Conservation (phyloP, 2,329 filamentous ascomycete species). For the Bimuria novae-zelandiae region DNA sequence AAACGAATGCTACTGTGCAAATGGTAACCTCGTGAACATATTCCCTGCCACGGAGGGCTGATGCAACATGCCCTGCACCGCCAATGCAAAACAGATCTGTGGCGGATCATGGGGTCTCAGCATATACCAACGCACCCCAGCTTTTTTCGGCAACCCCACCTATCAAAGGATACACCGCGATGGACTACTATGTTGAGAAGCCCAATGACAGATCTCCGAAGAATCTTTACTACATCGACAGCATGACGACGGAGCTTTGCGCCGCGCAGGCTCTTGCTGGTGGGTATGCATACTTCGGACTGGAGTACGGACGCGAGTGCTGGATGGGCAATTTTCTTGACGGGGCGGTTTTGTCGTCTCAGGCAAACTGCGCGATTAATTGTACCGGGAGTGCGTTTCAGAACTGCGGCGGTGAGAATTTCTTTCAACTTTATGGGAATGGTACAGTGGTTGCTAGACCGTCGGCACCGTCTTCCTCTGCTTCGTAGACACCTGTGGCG, state of each 20-base stretch:
- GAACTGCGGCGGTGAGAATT: no score
- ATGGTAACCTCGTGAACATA: constrained; percentile 14
- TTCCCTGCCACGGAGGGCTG: constrained; percentile 7
- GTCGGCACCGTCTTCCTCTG: no score
- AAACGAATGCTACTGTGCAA: constrained; percentile 44
- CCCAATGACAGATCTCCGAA: neutral
- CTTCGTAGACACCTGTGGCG: no score
- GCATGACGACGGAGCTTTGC: neutral
- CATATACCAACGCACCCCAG: constrained; percentile 7
- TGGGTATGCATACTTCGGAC: neutral
- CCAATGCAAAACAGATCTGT: constrained; percentile 14
- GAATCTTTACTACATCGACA: neutral
- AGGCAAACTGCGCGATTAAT: no score
- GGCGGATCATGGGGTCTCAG: constrained; percentile 16
- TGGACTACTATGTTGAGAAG: neutral
- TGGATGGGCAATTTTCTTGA: neutral
- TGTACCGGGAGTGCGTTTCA: no score
- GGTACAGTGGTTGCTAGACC: no score
- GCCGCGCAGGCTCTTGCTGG: neutral
- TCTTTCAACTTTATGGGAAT: no score
- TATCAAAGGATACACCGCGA: neutral
- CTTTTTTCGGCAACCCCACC: neutral
- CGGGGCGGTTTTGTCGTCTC: no score
- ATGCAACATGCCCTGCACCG: constrained; percentile 16
- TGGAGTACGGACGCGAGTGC: neutral